Evolutionary conservation across 805 yeast genomes (phyloP), one percentile per base, ranked within the genome.

Genomic region (Yamadazyma olivae): DNA sequence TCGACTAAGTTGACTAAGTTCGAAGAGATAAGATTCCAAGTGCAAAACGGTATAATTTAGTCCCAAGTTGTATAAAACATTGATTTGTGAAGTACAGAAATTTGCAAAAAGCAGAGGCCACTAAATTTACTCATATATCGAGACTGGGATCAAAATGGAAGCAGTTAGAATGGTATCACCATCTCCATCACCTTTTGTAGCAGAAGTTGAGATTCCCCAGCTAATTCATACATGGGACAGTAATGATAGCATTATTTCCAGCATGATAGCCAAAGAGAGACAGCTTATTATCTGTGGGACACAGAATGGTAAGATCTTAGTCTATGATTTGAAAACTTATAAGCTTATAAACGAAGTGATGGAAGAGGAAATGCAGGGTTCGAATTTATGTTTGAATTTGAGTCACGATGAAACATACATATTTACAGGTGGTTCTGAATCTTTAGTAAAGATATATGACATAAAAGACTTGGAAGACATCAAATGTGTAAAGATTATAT

Each of bases 391-490:
- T 50, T 54, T 91, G 41, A 62, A 77, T 17, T 61, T 75, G 29
- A 74, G 79, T 8, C 56, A 60, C 3, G 71, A 67, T 44, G 89
- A 79, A 48, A 64, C 70, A 30, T 71, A 63, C 32, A 67, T 91
- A 25, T 83, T 93, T 50, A 78, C 93, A 24, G 96, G 93, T 2
- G 91, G 95, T 2, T 80, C 93, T 6, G 98, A 91, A 54, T 89
- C 97, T 2, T 64, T 91, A 32, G 82, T 91, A 21, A 85, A 88
- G 53, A 79, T 88, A 1, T 93, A 96, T 95, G 79, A 82, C 39
- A 66, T 87, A 15, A 58, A 71, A 1, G 56, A 61, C 3, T 38
- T 54, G 20, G 29, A 21, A n/a, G 21, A 33, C 19, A 49, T 56
- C 25, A 44, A 38, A 9, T 64, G 70, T 35, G 53, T 83, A 0